Base-by-base conservation (phyloP, 305 asterid species). In the Caryopteris hybrid region DNA sequence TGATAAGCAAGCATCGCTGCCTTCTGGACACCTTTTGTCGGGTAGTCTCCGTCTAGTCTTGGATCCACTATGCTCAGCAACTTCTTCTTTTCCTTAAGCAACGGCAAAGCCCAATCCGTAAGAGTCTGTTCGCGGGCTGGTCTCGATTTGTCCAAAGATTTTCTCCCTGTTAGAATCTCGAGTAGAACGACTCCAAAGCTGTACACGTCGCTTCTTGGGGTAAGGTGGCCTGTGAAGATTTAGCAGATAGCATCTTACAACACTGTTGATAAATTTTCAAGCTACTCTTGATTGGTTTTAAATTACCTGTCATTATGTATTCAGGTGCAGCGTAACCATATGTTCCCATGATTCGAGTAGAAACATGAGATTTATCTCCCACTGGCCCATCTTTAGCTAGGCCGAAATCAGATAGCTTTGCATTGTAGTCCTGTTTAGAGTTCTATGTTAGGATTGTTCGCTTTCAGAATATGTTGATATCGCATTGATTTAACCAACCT, bases 301-400 rank as follows among this genome's bases (percentile, higher is more conserved):
- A 41, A 8, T 9, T 69, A 87, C 96, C 96, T 57, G 98, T 92
- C 95, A 92, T 85, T 50, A 91, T 91, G 69, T 91, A 91, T 63
- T 91, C 97, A 2, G 97, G 97, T 25, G 97, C 97, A 43, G 98
- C 98, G 56, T 92, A 92, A 3, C 96, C 98, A 3, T 89, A 89
- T 0, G 98, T 92, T 61, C 98, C 98, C 98, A 92, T 92, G 46
- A 89, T 92, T 39, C 96, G 96, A 48, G 98, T 92, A 22, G 98
- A 92, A 64, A 92, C 98, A 33, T 92, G 96, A n/a, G 98, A 89
- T 43, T 92, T 86, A 85, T 92, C 98, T 10, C 98, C 98, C 51
- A 80, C 95, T 4, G 98, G 98, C 56, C 98, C 98, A 54, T 92
- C 98, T 76, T 92, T 92, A 21, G 98, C 98, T 21, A 92, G 86